Evolutionary conservation across 192 early-diverging fungal genomes (phyloP).

Genomic region (Coemansia sp.): DNA sequence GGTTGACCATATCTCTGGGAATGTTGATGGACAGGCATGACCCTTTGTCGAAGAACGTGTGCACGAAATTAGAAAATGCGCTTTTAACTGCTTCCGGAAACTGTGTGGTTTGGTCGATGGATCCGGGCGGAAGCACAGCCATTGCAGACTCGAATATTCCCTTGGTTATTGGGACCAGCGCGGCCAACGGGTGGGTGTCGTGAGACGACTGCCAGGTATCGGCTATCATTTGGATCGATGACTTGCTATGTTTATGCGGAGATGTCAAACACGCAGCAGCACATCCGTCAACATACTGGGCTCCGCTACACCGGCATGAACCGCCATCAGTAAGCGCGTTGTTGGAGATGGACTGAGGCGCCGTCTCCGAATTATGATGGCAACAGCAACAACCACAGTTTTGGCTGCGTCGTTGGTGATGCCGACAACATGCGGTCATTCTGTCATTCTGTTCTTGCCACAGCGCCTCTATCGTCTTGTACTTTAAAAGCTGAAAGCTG

Average conservation of each 20-base stretch:
- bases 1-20: conserved; percentile 18
- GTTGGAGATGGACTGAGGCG: not conserved
- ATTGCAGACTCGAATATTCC: conserved; percentile 47
- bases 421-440: not conserved
- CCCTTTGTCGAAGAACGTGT: conserved; percentile 26
- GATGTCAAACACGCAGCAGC: not conserved
- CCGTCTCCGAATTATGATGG: not conserved
- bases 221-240: conserved; percentile 9
- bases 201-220: conserved; percentile 1
- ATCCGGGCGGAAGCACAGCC: conserved; percentile 19
- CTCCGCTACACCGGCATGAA: not conserved
- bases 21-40: conserved; percentile 41
- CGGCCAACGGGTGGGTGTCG: conserved; percentile 19
- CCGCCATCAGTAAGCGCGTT: not conserved
- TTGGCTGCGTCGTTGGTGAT: not conserved
- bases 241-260: not conserved
- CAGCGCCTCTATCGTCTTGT: conserved; percentile 33
- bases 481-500: conserved; percentile 42
- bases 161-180: conserved; percentile 29
- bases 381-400: not conserved
- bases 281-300: not conserved
- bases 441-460: not conserved
- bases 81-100: conserved; percentile 38
- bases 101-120: conserved; percentile 22
- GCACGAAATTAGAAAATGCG: conserved; percentile 23